Percentiles rank a stretch among this genome's conserved stretches.
Evolutionary conservation across 306 rosid species (phyloP).

Genomic region (Clitoria ternatea): DNA sequence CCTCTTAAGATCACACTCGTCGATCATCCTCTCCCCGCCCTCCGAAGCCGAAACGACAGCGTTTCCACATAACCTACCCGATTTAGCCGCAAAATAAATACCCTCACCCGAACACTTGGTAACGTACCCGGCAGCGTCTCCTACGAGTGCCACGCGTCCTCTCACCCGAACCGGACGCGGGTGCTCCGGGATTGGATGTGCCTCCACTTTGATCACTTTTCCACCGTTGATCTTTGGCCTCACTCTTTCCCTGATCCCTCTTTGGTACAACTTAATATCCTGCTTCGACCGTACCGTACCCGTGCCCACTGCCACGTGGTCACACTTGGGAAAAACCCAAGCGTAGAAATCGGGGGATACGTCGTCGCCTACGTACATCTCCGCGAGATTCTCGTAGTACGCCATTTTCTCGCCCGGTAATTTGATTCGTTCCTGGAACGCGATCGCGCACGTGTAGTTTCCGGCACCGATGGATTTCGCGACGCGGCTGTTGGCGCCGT

Average conservation of each 20-base stretch:
- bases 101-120: conserved; percentile 90
- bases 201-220: conserved; percentile 70
- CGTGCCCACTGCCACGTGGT: conserved; percentile 97
- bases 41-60: conserved; percentile 68
- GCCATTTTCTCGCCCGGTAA: conserved; percentile 75
- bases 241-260: conserved; percentile 61
- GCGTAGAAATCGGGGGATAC: conserved; percentile 94
- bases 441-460: conserved; percentile 65
- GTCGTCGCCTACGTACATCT: conserved; percentile 77
- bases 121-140: conserved; percentile 90
- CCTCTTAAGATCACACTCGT: conserved; percentile 66
- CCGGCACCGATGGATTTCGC: conserved; percentile 81
- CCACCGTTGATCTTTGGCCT: conserved; percentile 61
- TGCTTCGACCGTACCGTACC: conserved; percentile 68
- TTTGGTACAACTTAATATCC: conserved; percentile 61
- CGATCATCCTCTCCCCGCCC: conserved; percentile 58
- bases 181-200: conserved; percentile 92
- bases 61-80: conserved; percentile 79
- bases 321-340: conserved; percentile 93
- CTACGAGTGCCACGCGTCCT: conserved; percentile 84
- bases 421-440: conserved; percentile 83
- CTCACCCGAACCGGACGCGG: conserved; percentile 61
- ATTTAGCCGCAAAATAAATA: conserved; percentile 75
- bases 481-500: conserved; percentile 84
- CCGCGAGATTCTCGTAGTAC: conserved; percentile 70